phyloP scores from a whole-genome alignment of 169 alveolate species.

The Plasmodium chabaudi region DNA sequence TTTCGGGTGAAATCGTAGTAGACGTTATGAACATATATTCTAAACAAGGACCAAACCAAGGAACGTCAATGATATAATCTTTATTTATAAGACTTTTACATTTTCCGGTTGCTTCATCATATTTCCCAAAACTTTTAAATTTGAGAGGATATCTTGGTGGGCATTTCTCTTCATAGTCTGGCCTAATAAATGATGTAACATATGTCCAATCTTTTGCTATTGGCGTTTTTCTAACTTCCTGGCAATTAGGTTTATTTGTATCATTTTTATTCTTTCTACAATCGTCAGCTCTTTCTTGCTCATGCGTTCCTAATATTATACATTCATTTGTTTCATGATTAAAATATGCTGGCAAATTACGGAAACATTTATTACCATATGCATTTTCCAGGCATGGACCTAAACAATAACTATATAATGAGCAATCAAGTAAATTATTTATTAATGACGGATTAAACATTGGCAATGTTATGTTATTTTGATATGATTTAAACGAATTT shows the following conservation, averaged over 20 bases:
- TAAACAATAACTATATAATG: slow-evolving; percentile 58
- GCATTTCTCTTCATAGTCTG: slow-evolving; percentile 75
- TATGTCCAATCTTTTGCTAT: slow-evolving; percentile 61
- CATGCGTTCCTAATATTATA: slow-evolving; percentile 70
- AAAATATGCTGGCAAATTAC: slow-evolving; percentile 65
- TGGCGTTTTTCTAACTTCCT: slow-evolving; percentile 22
- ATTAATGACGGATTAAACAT: slow-evolving; percentile 48
- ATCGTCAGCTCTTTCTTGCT: slow-evolving; percentile 30
- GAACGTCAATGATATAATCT: not conserved
- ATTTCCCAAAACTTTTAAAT: slow-evolving; percentile 47
- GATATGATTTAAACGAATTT: slow-evolving; percentile 1
- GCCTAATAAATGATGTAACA: slow-evolving; percentile 66
- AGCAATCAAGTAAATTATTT: slow-evolving; percentile 58
- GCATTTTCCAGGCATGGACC: slow-evolving; percentile 61
- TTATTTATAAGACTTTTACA: slow-evolving; percentile 33
- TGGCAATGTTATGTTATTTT: slow-evolving; percentile 44
- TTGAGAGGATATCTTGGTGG: slow-evolving; percentile 72
- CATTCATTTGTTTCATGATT: slow-evolving; percentile 70
- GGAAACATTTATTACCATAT: slow-evolving; percentile 43
- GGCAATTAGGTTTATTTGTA: slow-evolving; percentile 43
- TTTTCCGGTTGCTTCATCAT: slow-evolving; percentile 67
- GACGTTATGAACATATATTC: slow-evolving; percentile 41
- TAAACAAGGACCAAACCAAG: slow-evolving; percentile 20
- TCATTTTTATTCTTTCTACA: slow-evolving; percentile 38
- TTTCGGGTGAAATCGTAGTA: not conserved